Percentiles rank a stretch among this genome's conserved stretches.
These are phyloP conservation scores for Chytriomyces hyalinus DNA, from an alignment of 192 early-diverging fungal genomes.

Conservation along the genomic window DNA sequence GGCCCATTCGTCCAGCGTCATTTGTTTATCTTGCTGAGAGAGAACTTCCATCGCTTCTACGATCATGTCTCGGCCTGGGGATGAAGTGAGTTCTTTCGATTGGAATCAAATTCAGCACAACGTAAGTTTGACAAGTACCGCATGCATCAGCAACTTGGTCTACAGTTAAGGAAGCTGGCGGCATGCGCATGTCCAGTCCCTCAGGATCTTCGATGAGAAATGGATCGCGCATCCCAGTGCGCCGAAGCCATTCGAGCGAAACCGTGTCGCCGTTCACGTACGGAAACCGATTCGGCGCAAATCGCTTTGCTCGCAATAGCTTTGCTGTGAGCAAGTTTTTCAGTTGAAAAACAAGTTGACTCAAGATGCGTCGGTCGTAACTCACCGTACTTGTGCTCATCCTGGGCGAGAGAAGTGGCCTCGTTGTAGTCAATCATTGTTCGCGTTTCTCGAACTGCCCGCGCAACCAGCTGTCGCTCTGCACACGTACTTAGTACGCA, in stretches of 20 bases:
- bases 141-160: conserved; percentile 52
- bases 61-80: conserved; percentile 62
- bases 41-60: conserved; percentile 91
- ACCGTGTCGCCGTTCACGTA: conserved; percentile 68
- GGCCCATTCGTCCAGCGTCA: conserved; percentile 86
- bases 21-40: conserved; percentile 79
- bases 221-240: conserved; percentile 71
- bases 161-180: conserved; percentile 63
- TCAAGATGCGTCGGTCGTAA: too few species aligned
- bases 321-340: conserved; percentile 43
- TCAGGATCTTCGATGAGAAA: conserved; percentile 71
- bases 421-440: conserved; percentile 81
- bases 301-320: conserved; percentile 70
- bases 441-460: conserved; percentile 33
- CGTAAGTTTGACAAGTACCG: conserved; percentile 26
- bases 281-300: conserved; percentile 70
- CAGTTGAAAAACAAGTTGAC: too few species aligned
- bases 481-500: too few species aligned
- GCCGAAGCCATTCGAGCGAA: conserved; percentile 69
- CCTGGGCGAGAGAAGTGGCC: conserved; percentile 65
- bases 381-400: conserved; percentile 74
- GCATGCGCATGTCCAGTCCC: conserved; percentile 86
- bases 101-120: not conserved
- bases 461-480: conserved; percentile 10
- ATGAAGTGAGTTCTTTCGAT: not conserved